Evolutionary conservation across 768 basidiomycete genomes (phyloP), one percentile per base, ranked within the genome.

Genomic region (Termitomyces sp.): DNA sequence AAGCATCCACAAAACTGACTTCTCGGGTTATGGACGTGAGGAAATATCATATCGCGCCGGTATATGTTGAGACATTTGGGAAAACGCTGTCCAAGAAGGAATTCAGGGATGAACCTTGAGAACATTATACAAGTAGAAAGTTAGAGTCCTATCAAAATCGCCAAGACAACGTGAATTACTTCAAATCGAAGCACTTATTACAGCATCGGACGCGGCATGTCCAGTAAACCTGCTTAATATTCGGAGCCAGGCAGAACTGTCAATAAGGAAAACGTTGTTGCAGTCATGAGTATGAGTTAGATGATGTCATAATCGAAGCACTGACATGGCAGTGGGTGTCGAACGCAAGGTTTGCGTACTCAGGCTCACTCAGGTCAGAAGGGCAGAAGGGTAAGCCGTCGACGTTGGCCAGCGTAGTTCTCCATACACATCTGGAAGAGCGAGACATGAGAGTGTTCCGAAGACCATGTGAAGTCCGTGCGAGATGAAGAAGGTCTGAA

Each of bases 181-280:
- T 50, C 45, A 64, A 62, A 47, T 63, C 59, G 5, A 73, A 55
- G 45, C 75, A 77, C 37, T 61, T 63, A 41, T 62, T 65, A 57
- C 75, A 77, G 47, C 70, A 70, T 34, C 74, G 68, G 26, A 70
- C 63, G 9, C 73, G 72, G 45, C 70, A 73, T 17, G 63, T 56
- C 73, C 73, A 75, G 32, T 69, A 66, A 8, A 75, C 58, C 40
- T 69, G 65, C 24, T 65, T 64, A 26, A 70, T 66, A n/a, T 63
- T 64, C 3, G 59, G 48, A 5, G 63, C 60, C 19, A 68, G 51
- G 57, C 74, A 76, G 50, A 70, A 66, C 74, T 76, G 54, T 24
- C 8, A 41, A 1, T 19, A 15, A 47, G 12, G 24, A 41, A 38
- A 17, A 26, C 6, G 21, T 48, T 28, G 34, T 47, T 24, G 22